Conservation (phyloP, 352 stramenopile species). For the Phytophthora idaei region DNA sequence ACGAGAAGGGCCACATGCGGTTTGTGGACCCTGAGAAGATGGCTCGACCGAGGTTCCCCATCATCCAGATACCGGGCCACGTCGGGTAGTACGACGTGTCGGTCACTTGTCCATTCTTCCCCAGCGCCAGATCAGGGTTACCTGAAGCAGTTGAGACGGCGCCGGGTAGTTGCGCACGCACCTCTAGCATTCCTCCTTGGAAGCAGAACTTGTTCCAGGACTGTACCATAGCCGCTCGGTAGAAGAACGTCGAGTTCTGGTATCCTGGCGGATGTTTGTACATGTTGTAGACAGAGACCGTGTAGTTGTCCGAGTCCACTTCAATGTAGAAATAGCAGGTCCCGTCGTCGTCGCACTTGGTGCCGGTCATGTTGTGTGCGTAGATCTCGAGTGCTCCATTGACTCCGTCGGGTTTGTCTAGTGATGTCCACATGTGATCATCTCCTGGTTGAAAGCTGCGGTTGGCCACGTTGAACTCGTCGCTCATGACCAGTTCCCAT, state of each 20-base stretch:
- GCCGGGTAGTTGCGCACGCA: conserved; percentile 89
- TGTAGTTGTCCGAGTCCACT: conserved; percentile 37
- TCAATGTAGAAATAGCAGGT: conserved; percentile 65
- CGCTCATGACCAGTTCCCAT: conserved; percentile 90
- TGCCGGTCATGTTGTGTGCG: conserved; percentile 76
- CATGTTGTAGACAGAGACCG: conserved; percentile 60
- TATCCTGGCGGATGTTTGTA: conserved; percentile 57
- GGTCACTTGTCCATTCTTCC: conserved; percentile 66
- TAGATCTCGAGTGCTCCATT: conserved; percentile 93
- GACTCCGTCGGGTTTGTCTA: conserved; percentile 94
- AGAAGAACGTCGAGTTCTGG: conserved; percentile 54
- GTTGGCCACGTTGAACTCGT: conserved; percentile 93
- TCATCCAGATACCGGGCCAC: conserved; percentile 97
- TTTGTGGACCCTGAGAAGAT: conserved; percentile 95
- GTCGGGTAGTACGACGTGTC: conserved; percentile 72
- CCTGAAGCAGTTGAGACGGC: conserved; percentile 50
- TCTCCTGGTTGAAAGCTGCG: conserved; percentile 90
- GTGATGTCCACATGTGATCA: conserved; percentile 95
- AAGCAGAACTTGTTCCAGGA: conserved; percentile 96
- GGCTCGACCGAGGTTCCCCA: conserved; percentile 95
- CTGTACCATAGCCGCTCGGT: conserved; percentile 88
- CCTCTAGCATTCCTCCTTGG: conserved; percentile 93
- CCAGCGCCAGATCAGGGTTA: conserved; percentile 49
- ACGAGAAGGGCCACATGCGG: conserved; percentile 97
- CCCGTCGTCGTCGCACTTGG: conserved; percentile 47